Base-by-base conservation (phyloP, 768 basidiomycete species). In the Kwoniella newhampshirensis region DNA sequence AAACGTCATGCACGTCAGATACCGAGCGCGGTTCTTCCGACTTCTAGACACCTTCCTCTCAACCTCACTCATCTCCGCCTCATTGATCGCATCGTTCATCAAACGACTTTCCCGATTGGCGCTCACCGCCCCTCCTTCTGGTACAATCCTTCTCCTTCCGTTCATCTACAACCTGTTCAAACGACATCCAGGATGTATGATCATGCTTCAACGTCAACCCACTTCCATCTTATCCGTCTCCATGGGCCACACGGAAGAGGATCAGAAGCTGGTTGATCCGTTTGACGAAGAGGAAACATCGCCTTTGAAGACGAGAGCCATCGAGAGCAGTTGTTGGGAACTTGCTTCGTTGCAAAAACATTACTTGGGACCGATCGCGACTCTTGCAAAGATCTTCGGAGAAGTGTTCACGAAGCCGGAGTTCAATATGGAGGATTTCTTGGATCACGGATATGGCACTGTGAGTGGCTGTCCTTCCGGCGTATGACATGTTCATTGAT, bases 91-190 rank as follows among this genome's bases (percentile, higher is more conserved):
- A 6, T 91, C 94, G 0, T 98, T 98, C 76, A 81, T 96, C 69
- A 98, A 98, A 75, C 86, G 90, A 4, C 82, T 99, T 27, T 84
- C 91, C 2, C 84, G 89, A 12, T 81, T 98, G 2, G 87, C 91
- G 7, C 81, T 98, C 11, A 79, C 80, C 27, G 91, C 93, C 0
- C 89, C 93, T 0, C 93, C 96, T 7, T 85, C 92, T 13, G 93
- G 88, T 0, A 85, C 96, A 27, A 81, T 99, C 55, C 87, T 92
- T 81, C 80, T 89, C 67, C 84, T 99, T 40, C 92, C 96, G 1
- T 89, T 98, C 78, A 85, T 87, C 6, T 98, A 98, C 79, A 98
- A 98, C 70, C 80, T 92, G 49, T 82, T 99, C 66, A 96, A 96
- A 75, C 80, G 83, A 8, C 94, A 98, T 75, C 92, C 93, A 2